phyloP scores from a whole-genome alignment of 2,329 filamentous ascomycete species.

The Gaeumannomyces tritici region DNA sequence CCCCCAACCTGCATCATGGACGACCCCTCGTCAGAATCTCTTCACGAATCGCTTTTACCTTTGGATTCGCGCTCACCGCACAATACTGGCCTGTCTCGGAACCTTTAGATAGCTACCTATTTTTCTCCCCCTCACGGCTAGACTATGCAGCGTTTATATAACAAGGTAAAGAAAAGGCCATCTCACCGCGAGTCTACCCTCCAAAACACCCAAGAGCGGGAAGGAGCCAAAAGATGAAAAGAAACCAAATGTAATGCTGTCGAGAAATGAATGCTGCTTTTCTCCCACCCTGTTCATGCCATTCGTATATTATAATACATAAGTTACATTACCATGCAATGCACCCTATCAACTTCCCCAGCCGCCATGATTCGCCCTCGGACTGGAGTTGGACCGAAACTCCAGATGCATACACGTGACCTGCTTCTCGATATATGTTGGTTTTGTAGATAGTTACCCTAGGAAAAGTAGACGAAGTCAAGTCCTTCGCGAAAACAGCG shows the following conservation, averaged over 20 bases:
- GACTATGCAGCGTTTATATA: background rate
- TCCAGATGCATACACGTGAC: background rate
- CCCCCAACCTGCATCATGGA: no score
- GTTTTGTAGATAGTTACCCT: background rate
- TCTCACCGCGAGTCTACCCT: background rate
- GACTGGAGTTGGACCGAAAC: background rate
- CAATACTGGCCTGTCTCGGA: no score
- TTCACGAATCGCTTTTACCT: no score
- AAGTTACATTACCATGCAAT: constrained; percentile 3
- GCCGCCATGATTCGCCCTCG: background rate
- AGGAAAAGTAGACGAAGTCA: background rate
- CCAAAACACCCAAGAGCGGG: background rate
- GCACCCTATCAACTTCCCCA: background rate
- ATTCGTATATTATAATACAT: constrained; percentile 5
- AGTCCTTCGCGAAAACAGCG: background rate
- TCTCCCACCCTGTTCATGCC: background rate
- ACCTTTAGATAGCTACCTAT: no score
- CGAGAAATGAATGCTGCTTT: constrained; percentile 1
- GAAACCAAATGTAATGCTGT: background rate
- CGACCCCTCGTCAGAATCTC: no score
- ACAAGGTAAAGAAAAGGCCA: background rate
- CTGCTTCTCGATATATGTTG: background rate
- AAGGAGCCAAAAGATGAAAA: background rate
- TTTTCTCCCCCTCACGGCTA: no score
- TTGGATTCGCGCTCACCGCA: no score